Evolutionary conservation across 2,329 filamentous ascomycete species (phyloP).

Genomic region (Monosporascus sp.): DNA sequence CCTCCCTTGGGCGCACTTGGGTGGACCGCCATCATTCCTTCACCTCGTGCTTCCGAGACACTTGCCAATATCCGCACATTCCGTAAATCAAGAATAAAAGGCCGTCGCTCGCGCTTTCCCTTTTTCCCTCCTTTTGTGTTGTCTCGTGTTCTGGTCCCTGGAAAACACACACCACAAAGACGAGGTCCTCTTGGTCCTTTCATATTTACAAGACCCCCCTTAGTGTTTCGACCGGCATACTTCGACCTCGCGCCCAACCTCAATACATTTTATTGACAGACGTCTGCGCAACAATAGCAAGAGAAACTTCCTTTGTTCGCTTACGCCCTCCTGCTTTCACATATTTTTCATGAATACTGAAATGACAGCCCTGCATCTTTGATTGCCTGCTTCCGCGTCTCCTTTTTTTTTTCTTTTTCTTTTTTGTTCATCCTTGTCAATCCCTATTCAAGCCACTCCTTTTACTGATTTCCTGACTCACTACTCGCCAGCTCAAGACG

Average conservation of each 20-base stretch:
- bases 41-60: background rate
- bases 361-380: constrained; percentile 13
- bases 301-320: background rate
- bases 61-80: background rate
- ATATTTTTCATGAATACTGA: constrained; percentile 10
- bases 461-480: constrained; percentile 10
- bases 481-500: constrained; percentile 12
- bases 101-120: background rate
- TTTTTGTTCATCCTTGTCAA: constrained; percentile 12
- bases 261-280: background rate
- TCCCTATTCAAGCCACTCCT: constrained; percentile 14
- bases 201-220: background rate
- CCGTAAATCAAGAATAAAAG: background rate
- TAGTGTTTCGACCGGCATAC: background rate
- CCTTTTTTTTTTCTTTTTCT: constrained; percentile 5
- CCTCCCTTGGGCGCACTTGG: too few relatives aligned
- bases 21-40: background rate
- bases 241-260: background rate
- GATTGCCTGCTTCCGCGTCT: constrained; percentile 6
- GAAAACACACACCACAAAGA: background rate
- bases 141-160: background rate
- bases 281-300: background rate
- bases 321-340: background rate
- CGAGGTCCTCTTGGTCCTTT: background rate
- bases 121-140: background rate